Base-by-base conservation (phyloP, 2,329 filamentous ascomycete species). In the Thermoascus crustaceus region DNA sequence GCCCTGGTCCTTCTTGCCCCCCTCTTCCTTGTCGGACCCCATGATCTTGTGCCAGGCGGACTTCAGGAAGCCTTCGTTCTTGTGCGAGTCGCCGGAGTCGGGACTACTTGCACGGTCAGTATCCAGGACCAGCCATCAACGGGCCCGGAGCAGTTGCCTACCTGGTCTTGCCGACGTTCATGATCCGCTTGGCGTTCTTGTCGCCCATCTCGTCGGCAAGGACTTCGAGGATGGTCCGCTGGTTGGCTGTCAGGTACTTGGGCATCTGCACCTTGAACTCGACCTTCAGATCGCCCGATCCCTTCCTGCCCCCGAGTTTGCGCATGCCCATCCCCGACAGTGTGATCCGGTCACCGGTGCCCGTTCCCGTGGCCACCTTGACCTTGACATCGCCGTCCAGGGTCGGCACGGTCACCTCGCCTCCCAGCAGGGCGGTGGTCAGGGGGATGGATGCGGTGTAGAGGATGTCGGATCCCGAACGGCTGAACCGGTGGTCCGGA, bases 261-360 rank as follows among this genome's bases (percentile, higher is more conserved):
- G 91, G 91, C 85, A 96, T 94, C 36, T 76, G 69, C 30, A 98
- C 85, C 60, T 86, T 86, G 73, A 94, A 98, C 60, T 98, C 89
- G 5, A 98, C 87, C 57, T 78, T 82, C 41, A 98, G 66, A 55
- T 98, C 91, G 45, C 91, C 91, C 35, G 56, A 57, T 20, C 72
- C 76, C 37, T 79, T 73, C 31, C 85, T 74, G 11, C 74, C 71
- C 42, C 75, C 72, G 7, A 98, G 71, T 50, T 84, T 82, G 64
- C 84, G 87, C 89, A 98, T 96, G 40, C 91, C 91, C 82, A 86
- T 87, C 5, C 89, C 89, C 1, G 78, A 70, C 11, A 98, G 69
- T 1, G 86, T 94, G 53, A 96, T 81, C 59, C 81, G 85, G 56
- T 98, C 91, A 34, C 91, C 91, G 2, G 88, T 94, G 47, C 79